phyloP scores from a whole-genome alignment of 1,139 yeast species.

The Geotrichum bryndzae region DNA sequence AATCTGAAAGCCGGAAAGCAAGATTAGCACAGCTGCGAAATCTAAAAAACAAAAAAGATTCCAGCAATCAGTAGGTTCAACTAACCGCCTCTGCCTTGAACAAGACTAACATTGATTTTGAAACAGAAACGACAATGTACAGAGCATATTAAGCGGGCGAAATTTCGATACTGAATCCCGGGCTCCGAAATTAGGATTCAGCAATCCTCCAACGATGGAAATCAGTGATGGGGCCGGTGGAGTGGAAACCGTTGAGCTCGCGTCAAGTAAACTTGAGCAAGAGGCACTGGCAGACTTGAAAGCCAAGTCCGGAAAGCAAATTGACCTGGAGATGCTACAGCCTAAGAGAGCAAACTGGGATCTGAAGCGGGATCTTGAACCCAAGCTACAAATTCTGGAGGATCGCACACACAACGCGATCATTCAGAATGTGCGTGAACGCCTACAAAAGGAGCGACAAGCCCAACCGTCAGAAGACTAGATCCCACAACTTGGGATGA shows the following conservation, averaged over 20 bases:
- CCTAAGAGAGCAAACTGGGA: conserved; percentile 37
- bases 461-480: neutral
- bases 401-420: conserved; percentile 40
- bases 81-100: neutral
- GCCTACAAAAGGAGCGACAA: conserved; percentile 24
- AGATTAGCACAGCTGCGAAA: conserved; percentile 37
- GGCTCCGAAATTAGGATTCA: conserved; percentile 33
- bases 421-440: conserved; percentile 38
- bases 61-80: conserved; percentile 2
- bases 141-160: conserved; percentile 22
- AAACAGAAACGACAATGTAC: conserved; percentile 15
- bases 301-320: conserved; percentile 20
- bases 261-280: conserved; percentile 34
- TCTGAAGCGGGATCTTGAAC: conserved; percentile 34
- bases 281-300: conserved; percentile 28
- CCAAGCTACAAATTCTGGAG: conserved; percentile 34
- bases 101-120: neutral
- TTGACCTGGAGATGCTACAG: conserved; percentile 27
- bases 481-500: neutral
- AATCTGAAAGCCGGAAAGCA: conserved; percentile 38
- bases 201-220: conserved; percentile 30
- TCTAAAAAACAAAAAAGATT: conserved; percentile 29
- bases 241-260: conserved; percentile 36
- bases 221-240: conserved; percentile 21
- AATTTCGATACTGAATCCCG: conserved; percentile 36